These are phyloP conservation scores for Ormosia semicastrata DNA, from an alignment of 306 rosid species.

Conservation along the genomic window DNA sequence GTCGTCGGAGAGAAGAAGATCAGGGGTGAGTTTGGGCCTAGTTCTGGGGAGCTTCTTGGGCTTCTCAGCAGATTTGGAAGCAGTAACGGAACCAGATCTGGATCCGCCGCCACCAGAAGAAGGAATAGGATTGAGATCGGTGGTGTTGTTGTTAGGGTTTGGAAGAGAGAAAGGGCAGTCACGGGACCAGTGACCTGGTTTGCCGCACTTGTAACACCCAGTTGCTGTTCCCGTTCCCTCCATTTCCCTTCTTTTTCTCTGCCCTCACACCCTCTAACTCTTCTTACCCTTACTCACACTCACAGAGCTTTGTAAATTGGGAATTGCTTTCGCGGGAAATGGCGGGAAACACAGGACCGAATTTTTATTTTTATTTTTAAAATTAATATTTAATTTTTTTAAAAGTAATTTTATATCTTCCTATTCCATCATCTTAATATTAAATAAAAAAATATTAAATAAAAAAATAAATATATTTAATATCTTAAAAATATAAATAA, in stretches of 20 bases:
- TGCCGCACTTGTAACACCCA: slow-evolving; percentile 95
- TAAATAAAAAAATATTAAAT: too few relatives aligned
- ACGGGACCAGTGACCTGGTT: slow-evolving; percentile 98
- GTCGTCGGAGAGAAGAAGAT: slow-evolving; percentile 78
- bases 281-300: neutral
- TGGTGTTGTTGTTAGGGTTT: slow-evolving; percentile 21
- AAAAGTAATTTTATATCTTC: too few relatives aligned
- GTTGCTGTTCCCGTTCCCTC: slow-evolving; percentile 49
- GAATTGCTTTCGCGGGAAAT: slow-evolving; percentile 14
- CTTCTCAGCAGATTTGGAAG: slow-evolving; percentile 28
- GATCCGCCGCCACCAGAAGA: slow-evolving; percentile 24
- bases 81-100: neutral
- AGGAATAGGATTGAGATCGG: slow-evolving; percentile 11
- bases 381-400: too few relatives aligned
- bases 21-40: slow-evolving; percentile 86
- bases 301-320: too few relatives aligned
- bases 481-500: too few relatives aligned
- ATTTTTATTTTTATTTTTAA: neutral
- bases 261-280: neutral
- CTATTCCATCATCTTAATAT: too few relatives aligned
- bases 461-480: too few relatives aligned
- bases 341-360: slow-evolving; percentile 15
- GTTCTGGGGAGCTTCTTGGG: slow-evolving; percentile 63
- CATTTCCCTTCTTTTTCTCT: slow-evolving; percentile 18
- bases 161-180: slow-evolving; percentile 76